Base-by-base conservation (phyloP, 176 grass and related monocot genomes). In the Triticum urartu region DNA sequence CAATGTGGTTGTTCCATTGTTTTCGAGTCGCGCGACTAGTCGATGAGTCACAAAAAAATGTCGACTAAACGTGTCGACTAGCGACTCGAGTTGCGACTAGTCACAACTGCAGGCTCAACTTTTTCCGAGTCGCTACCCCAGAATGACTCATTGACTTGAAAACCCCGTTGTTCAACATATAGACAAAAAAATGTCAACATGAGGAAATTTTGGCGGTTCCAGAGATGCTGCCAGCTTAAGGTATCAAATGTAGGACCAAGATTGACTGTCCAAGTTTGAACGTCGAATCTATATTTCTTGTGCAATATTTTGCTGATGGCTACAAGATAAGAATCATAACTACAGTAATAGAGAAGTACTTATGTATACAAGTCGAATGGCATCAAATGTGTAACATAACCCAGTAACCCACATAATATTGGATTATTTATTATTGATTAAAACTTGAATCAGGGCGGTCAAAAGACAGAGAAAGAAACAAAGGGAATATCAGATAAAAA, bases 261-360 rank as follows among this genome's bases (percentile, higher is more conserved):
- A 43, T 45, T 72, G 21, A 72, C 38, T 25, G 70, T 72, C 70
- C 67, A 45, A 25, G 70, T 72, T 72, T 72, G 39, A 74, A 47
- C 6, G 45, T 47, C 11, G 22, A 47, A 74, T 74, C 11, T 74
- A 47, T 11, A 4, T 74, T 26, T 74, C 21, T 47, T 47, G 71
- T 8, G 25, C 11, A 72, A 72, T 42, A 28, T 4, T 48, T 7
- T 74, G 3, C n/a, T 22, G 13, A 74, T 47, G 12, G 22, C 71
- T 74, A 74, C 71, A 74, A 47, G 40, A 74, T 28, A 6, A 25
- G 24, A 74, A 28, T 47, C 22, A 48, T 48, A 74, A 54, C 50
- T 54, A 48, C 45, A 48, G 45, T 48, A 15, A 54, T 54, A 54
- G 50, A 54, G 50, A 54, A 74, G 22, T 28, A 43, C 6, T 74